Evolutionary conservation across 2,329 filamentous ascomycete genomes (phyloP), one percentile per base, ranked within the genome.

Genomic region (Fusarium penzigii): DNA sequence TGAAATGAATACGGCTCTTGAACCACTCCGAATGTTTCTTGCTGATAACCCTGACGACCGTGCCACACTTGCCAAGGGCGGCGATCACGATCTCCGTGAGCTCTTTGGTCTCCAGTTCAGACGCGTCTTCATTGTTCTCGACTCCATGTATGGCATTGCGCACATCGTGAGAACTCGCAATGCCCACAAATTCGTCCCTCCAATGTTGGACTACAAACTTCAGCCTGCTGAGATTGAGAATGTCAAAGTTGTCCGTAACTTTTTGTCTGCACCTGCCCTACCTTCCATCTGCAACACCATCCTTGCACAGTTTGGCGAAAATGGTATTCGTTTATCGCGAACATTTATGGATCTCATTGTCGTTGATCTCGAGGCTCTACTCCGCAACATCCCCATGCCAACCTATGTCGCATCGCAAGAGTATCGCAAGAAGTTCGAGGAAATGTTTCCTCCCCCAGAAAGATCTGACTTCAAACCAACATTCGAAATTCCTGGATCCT

Each of bases 301-400:
- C 29, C 53, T 70, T 10, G 44, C 47, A 12, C 39, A 56, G 38
- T 42, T 52, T 46, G 46, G 38, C 40, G 46, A 52, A 41, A 36
- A 29, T 16, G 25, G 52, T 6, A 44, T 52, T 12, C 43, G 51
- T 14, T 40, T 69, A 29, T 62, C 66, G 8, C 46, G 55, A 29
- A 47, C 58, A n/a, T 62, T 68, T 39, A 45, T 69, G 25, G 60
- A 68, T 40, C 49, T 40, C 13, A 56, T 70, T 25, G 48, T 66
- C 17, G 55, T 69, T 42, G 69, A 71, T 48, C 52, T 71, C 44
- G 56, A 65, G 42, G 69, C 69, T 14, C 60, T 70, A 17, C 49
- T 58, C 12, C 51, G 55, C 36, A 57, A 60, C 29, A 45, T 69
- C 4, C 62, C 68, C 5, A 47, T 62, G 9, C 69, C 69, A 41